Percentiles rank a stretch among this genome's conserved stretches.
Evolutionary conservation across 2,329 filamentous ascomycete species (phyloP).

Genomic region (Colletotrichum lupini): DNA sequence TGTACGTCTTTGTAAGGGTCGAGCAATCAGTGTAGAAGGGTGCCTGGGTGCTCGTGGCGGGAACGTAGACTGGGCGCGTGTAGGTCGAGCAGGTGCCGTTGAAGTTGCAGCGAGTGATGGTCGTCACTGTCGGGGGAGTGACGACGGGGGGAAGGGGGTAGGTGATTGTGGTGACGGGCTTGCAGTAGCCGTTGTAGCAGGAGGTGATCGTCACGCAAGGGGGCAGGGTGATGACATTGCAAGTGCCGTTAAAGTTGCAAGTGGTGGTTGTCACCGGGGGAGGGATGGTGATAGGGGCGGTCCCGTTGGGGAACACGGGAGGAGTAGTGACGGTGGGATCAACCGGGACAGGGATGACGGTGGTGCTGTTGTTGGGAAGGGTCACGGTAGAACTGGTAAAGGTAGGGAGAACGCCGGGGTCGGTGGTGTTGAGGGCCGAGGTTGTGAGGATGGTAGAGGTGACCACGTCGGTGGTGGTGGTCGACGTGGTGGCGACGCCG

Average conservation of each 20-base stretch:
- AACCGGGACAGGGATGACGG: neutral
- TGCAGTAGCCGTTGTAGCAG: neutral
- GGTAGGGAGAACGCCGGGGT: neutral
- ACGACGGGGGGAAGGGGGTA: neutral
- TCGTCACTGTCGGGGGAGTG: neutral
- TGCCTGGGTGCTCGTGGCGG: neutral
- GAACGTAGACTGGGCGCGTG: neutral
- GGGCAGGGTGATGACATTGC: neutral
- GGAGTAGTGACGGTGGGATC: neutral
- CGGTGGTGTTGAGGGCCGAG: neutral
- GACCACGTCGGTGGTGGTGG: neutral
- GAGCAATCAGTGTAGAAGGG: neutral
- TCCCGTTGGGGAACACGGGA: neutral
- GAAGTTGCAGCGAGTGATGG: neutral
- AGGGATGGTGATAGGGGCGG: neutral
- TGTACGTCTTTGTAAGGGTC: neutral
- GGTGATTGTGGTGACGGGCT: neutral
- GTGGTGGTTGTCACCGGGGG: neutral
- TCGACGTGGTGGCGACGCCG: neutral
- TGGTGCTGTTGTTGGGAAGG: neutral
- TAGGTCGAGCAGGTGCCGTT: neutral
- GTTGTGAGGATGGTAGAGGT: neutral
- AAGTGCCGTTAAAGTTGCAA: neutral
- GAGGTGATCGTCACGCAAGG: neutral
- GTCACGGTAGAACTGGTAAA: neutral